Evolutionary conservation across 139 green algal species (phyloP), one percentile per base, ranked within the genome.

Genomic region (Gonium pectorale): DNA sequence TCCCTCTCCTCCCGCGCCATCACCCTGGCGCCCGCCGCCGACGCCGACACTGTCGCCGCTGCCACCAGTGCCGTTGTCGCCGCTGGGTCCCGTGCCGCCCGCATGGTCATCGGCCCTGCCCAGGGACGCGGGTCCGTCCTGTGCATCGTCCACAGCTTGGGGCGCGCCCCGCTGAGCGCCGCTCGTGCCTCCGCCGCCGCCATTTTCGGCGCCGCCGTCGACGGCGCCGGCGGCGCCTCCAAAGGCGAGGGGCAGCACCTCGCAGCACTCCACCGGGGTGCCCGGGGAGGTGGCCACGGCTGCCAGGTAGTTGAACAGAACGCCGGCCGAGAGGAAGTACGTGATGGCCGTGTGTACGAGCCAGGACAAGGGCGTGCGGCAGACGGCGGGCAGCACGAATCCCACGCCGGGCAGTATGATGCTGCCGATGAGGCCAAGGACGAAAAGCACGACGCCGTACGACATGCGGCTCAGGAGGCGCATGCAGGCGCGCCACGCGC

Each of bases 261-360:
- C 46, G 29, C 63, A 79, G 67, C 75, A 91, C 17, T 90, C 89
- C 24, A 15, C 13, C 22, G 90, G 80, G 3, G 56, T 72, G 37
- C 89, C 89, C 5, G 89, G 73, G 5, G 72, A 54, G 19, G 46
- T 78, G 26, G 87, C 13, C 5, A 88, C 56, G 33, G 86, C 41
- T 27, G 86, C 83, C 17, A 64, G 33, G 64, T 90, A 91, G 72
- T 92, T 90, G 67, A 89, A 85, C 19, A 87, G 35, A 0, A 91
- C 66, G 27, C 80, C 59, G 27, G 67, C 64, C 0, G 46, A 51
- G 11, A 92, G 54, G 4, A 83, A 15, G 7, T 68, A 59, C 3
- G 83, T 80, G 29, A 88, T 24, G 26, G 44, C 52, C 1, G 79
- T 86, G 84, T 86, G 83, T 2, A 87, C 9, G 15, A 44, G 54